phyloP scores from a whole-genome alignment of 495 filamentous ascomycete species.

The Aeminium ludgeri region DNA sequence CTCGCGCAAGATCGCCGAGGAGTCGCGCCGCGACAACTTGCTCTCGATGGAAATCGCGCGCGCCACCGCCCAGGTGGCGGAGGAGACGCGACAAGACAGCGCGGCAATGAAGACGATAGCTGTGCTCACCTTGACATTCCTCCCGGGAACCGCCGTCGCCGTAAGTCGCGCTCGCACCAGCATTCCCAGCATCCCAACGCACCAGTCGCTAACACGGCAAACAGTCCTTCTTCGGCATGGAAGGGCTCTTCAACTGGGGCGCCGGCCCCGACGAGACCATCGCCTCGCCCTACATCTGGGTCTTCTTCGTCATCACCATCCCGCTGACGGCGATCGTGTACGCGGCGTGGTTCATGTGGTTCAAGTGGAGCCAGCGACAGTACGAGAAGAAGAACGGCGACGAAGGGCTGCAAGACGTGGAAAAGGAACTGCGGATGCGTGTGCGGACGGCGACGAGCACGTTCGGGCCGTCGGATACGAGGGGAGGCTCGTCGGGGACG shows the following conservation, averaged over 20 bases:
- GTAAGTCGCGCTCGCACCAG: not conserved
- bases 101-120: constrained; percentile 21
- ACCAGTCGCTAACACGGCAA: not conserved
- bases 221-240: constrained; percentile 15
- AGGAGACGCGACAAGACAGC: constrained; percentile 16
- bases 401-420: constrained; percentile 8
- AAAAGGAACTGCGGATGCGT: constrained; percentile 11
- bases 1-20: constrained; percentile 16
- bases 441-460: constrained; percentile 13
- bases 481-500: no score
- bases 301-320: constrained; percentile 14
- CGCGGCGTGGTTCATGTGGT: not conserved
- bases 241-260: constrained; percentile 13
- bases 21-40: constrained; percentile 17
- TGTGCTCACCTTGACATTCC: constrained; percentile 17
- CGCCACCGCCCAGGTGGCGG: constrained; percentile 13
- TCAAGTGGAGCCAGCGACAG: not conserved
- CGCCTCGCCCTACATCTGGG: constrained; percentile 11
- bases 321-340: constrained; percentile 12
- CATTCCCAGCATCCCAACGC: no score
- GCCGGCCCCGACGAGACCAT: not conserved
- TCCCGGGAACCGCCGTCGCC: constrained; percentile 16
- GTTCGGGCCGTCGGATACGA: no score
- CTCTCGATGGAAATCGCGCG: constrained; percentile 14
- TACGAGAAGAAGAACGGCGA: constrained; percentile 10